phyloP scores from a whole-genome alignment of 1,284 basidiomycete genomes.

The Sporisorium scitamineum region DNA sequence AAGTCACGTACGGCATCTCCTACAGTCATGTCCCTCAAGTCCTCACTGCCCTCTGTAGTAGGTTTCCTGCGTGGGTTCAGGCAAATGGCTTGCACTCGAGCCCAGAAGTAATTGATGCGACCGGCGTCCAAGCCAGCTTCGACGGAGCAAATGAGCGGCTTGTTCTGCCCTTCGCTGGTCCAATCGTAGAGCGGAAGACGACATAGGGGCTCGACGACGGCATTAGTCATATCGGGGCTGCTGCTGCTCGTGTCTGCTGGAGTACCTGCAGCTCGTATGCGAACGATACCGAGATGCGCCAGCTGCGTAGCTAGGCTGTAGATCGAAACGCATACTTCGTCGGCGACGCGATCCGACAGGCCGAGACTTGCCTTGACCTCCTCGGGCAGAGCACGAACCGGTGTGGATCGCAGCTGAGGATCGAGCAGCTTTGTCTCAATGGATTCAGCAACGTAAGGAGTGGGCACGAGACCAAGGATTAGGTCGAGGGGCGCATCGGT shows the following conservation, averaged over 20 bases:
- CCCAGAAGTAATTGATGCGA: slow-evolving; percentile 40
- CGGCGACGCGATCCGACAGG: slow-evolving; percentile 2
- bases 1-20: neutral
- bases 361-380: slow-evolving; percentile 33
- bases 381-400: slow-evolving; percentile 22
- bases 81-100: slow-evolving; percentile 23
- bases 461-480: slow-evolving; percentile 28
- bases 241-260: neutral
- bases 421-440: slow-evolving; percentile 24
- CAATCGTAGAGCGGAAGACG: slow-evolving; percentile 38
- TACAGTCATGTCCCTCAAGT: neutral
- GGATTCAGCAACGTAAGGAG: slow-evolving; percentile 12
- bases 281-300: slow-evolving; percentile 16
- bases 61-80: neutral
- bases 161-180: slow-evolving; percentile 12
- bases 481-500: slow-evolving; percentile 50
- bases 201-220: slow-evolving; percentile 17
- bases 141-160: slow-evolving; percentile 23
- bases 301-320: slow-evolving; percentile 49
- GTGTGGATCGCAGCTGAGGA: slow-evolving; percentile 13
- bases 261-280: slow-evolving; percentile 2
- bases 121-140: slow-evolving; percentile 25
- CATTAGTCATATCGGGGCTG: neutral
- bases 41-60: neutral
- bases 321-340: slow-evolving; percentile 22